Evolutionary conservation across 768 basidiomycete genomes (phyloP).

Genomic region (Hericium coralloides): DNA sequence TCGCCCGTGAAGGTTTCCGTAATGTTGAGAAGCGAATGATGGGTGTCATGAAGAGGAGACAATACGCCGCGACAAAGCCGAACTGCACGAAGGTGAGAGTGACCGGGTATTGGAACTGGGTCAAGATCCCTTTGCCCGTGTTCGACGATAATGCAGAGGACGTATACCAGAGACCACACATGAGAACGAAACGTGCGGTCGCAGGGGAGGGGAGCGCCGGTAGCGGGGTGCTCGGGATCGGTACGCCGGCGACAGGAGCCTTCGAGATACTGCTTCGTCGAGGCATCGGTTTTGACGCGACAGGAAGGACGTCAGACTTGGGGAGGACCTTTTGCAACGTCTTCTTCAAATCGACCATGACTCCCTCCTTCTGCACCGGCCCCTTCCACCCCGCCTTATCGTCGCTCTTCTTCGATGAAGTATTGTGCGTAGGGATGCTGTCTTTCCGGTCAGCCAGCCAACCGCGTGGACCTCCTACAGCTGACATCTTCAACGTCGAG

Average conservation of each 20-base stretch:
- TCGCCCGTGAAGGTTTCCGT: conserved; percentile 60
- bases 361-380: neutral
- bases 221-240: conserved; percentile 1
- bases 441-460: conserved; percentile 10
- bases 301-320: conserved; percentile 4
- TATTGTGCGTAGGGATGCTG: conserved; percentile 3
- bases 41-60: conserved; percentile 77
- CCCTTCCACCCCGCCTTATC: neutral
- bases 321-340: conserved; percentile 6
- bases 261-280: neutral
- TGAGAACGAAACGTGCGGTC: conserved; percentile 53
- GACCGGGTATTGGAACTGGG: conserved; percentile 86
- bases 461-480: neutral
- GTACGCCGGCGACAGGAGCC: neutral
- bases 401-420: too few species aligned
- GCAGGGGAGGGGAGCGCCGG: conserved; percentile 20
- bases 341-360: conserved; percentile 2
- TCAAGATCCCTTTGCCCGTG: conserved; percentile 93
- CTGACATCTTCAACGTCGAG: conserved; percentile 10
- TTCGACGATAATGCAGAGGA: conserved; percentile 92
- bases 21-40: conserved; percentile 55
- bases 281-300: neutral
- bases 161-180: conserved; percentile 90
- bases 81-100: conserved; percentile 98
- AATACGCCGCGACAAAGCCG: conserved; percentile 85